Evolutionary conservation across 108 stramenopile species (phyloP).

Genomic region (Cyclostephanos tholiformis): DNA sequence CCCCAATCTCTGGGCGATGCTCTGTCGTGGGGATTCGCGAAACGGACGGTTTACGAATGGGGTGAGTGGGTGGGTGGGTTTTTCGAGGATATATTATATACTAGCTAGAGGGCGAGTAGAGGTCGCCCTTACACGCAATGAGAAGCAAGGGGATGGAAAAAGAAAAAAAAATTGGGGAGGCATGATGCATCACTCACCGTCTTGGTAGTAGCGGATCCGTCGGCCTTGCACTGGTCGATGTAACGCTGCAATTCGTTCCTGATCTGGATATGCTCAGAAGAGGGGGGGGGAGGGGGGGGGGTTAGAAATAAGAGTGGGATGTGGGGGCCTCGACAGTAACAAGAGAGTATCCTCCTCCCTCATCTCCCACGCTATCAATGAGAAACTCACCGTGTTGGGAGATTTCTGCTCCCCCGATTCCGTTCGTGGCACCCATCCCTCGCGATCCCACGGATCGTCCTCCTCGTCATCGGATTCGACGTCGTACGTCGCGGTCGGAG

Average conservation of each 20-base stretch:
- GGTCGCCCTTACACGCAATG: no score
- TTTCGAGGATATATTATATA: not conserved
- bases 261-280: no score
- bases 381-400: not conserved
- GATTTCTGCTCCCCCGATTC: not conserved
- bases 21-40: not conserved
- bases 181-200: not conserved
- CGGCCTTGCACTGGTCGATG: conserved; percentile 22
- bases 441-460: not conserved
- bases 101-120: not conserved
- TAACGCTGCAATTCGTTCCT: conserved; percentile 31
- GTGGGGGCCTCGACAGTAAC: no score
- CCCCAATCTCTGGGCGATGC: conserved; percentile 14
- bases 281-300: no score
- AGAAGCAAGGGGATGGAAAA: no score
- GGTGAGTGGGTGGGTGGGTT: no score
- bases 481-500: not conserved
- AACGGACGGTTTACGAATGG: no score
- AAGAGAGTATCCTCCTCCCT: no score
- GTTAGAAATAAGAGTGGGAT: no score
- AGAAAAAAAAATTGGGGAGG: not conserved
- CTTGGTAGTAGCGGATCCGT: conserved; percentile 16
- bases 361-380: no score
- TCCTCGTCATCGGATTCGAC: not conserved
- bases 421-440: not conserved